Base-by-base conservation (phyloP, 176 grass and related monocot genomes). In the Rhynchospora breviuscula region DNA sequence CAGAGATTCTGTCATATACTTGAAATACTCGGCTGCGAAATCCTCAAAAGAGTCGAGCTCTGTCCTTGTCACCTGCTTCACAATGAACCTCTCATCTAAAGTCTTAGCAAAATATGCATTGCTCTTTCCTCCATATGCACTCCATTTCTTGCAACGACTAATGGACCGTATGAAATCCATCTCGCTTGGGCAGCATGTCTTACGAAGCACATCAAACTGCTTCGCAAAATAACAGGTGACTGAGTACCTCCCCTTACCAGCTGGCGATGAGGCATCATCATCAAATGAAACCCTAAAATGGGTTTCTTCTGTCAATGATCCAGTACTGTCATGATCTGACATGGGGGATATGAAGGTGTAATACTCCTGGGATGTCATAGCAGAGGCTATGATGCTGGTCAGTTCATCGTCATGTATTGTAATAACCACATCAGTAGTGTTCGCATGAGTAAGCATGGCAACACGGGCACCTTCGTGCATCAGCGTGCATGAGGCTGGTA, bases 21-120 rank as follows among this genome's bases (percentile, higher is more conserved):
- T 99, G 83, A 99, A 99, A 82, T 99, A 95, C 29, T 95, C 74
- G 3, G 64, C 17, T 21, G 89, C 88, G 83, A 93, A 95, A 65
- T 95, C 93, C 83, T 99, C 96, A 49, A 99, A 99, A 70, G 96
- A 99, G 83, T 99, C 96, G 60, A 99, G 86, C 46, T 99, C 96
- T 7, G 96, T 93, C 56, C 89, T 90, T 8, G 88, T 90, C 72
- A 99, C 91, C 84, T 99, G 93, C 84, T 99, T 99, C 84, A 99
- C 88, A 67, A 99, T 92, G 86, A 99, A 99, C 81, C 96, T 90
- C 56, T 93, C 96, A 79, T 99, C 96, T 31, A 90, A 83, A 90
- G 96, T 95, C 88, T 95, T 99, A 64, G 93, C 93, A 85, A 99
- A 99, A 80, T 99, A 99, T 10, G 84, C 96, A 89, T 91, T 99